Conservation (phyloP, 2,329 filamentous ascomycete genomes). For the Teratosphaeria zuluensis region DNA sequence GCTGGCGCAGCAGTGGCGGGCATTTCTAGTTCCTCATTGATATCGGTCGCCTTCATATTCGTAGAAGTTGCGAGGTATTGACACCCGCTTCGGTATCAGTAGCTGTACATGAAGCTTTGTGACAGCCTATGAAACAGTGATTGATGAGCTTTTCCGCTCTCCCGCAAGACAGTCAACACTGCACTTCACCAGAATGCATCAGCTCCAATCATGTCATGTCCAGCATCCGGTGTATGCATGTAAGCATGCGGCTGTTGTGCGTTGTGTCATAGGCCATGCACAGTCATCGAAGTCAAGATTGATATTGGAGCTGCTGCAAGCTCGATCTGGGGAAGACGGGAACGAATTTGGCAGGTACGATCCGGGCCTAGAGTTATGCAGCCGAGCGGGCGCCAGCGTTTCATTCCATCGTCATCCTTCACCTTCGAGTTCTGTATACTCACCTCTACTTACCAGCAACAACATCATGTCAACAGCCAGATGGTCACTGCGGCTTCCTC, state of each 20-base stretch:
- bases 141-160: too few relatives aligned
- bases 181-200: too few relatives aligned
- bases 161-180: too few relatives aligned
- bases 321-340: neutral
- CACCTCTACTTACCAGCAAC: neutral
- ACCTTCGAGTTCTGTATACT: neutral
- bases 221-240: too few relatives aligned
- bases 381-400: neutral
- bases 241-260: too few relatives aligned
- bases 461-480: conserved; percentile 10
- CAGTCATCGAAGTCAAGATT: too few relatives aligned
- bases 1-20: neutral
- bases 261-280: too few relatives aligned
- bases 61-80: neutral
- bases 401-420: neutral
- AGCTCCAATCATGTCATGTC: too few relatives aligned
- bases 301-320: neutral
- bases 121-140: too few relatives aligned
- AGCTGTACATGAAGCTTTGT: neutral
- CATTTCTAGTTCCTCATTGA: neutral
- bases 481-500: conserved; percentile 10
- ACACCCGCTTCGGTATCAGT: neutral
- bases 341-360: neutral
- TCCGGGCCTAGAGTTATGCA: neutral
- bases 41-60: neutral